Evolutionary conservation across 768 basidiomycete genomes (phyloP).

Genomic region (Rhodotorula graminis): DNA sequence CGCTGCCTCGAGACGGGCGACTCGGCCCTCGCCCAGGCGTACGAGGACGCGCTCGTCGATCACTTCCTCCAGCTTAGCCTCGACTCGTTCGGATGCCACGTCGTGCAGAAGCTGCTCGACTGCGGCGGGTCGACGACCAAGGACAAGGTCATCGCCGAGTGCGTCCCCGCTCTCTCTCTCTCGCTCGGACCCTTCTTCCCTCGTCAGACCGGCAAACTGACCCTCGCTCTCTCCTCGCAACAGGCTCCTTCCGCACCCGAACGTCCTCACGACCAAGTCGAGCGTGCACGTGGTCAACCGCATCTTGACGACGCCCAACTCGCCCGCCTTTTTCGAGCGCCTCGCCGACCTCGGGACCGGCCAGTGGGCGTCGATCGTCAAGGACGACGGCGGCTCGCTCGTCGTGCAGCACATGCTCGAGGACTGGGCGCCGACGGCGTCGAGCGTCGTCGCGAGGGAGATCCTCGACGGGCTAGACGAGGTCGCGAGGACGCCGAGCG

Average conservation of each 20-base stretch:
- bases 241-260: slow-evolving; percentile 19
- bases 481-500: slow-evolving; percentile 18
- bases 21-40: not conserved
- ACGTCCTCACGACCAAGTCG: slow-evolving; percentile 19
- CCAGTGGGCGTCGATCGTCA: slow-evolving; percentile 9
- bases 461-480: not conserved
- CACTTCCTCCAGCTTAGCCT: slow-evolving; percentile 23
- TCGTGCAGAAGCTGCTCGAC: slow-evolving; percentile 36
- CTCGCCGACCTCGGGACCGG: slow-evolving; percentile 18
- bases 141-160: slow-evolving; percentile 26
- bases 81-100: slow-evolving; percentile 37
- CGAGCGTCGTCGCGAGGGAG: slow-evolving; percentile 23
- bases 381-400: slow-evolving; percentile 27
- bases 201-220: not conserved
- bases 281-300: slow-evolving; percentile 30
- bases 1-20: slow-evolving; percentile 36
- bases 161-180: not conserved
- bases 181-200: no score
- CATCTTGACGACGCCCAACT: slow-evolving; percentile 26
- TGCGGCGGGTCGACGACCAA: slow-evolving; percentile 22
- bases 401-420: slow-evolving; percentile 36
- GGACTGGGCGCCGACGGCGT: slow-evolving; percentile 20
- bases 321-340: slow-evolving; percentile 18
- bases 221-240: no score
- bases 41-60: not conserved